A percentile compares a stretch with the other conserved stretches of the same genome.
phyloP scores from a whole-genome alignment of 2,329 filamentous ascomycete genomes.

The Epichloe gansuensis region DNA sequence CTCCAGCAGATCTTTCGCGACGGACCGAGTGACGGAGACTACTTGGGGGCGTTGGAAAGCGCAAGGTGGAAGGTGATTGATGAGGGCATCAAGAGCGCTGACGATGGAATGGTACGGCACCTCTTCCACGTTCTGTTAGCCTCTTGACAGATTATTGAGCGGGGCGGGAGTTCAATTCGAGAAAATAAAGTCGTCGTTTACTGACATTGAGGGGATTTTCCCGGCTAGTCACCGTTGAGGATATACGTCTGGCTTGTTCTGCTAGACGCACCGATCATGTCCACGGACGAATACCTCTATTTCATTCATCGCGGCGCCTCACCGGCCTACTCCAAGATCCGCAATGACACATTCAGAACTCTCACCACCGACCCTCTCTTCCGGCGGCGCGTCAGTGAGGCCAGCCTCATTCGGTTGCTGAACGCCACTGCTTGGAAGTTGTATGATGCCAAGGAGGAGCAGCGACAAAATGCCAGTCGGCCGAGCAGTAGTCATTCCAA shows the following conservation, averaged over 20 bases:
- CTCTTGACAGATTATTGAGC: background rate
- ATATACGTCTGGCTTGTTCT: conserved; percentile 96
- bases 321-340: conserved; percentile 91
- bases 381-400: conserved; percentile 87
- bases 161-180: background rate
- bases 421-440: conserved; percentile 94
- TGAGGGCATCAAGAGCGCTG: conserved; percentile 64
- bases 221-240: conserved; percentile 67
- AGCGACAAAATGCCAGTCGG: conserved; percentile 21
- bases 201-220: background rate
- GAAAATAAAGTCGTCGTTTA: background rate
- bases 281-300: conserved; percentile 77
- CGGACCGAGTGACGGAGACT: conserved; percentile 62
- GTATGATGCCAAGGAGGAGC: conserved; percentile 58
- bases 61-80: conserved; percentile 62
- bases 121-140: background rate
- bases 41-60: conserved; percentile 54
- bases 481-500: conserved; percentile 26
- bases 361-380: conserved; percentile 96
- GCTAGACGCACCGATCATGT: conserved; percentile 72
- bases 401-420: conserved; percentile 82
- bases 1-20: conserved; percentile 70
- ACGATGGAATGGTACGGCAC: conserved; percentile 62
- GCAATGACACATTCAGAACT: conserved; percentile 95
- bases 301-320: conserved; percentile 90